Conservation (phyloP, 1,284 basidiomycete species). For the Termitomyces sp. region DNA sequence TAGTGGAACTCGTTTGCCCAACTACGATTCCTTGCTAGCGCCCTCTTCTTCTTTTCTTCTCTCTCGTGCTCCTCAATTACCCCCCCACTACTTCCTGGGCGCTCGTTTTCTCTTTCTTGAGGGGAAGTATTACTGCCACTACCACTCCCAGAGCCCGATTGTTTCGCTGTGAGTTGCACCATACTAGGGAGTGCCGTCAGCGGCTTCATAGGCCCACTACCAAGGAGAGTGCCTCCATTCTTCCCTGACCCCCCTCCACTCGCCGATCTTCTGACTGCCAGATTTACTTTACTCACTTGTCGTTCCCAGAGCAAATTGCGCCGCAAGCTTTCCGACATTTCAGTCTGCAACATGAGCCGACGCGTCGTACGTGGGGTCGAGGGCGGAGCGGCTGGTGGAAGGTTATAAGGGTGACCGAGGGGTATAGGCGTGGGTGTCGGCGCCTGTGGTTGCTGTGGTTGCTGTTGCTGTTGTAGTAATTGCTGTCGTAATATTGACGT, state of each 20-base stretch:
- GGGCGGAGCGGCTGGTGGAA: constrained; percentile 63
- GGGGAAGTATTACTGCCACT: neutral
- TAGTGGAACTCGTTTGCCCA: constrained; percentile 69
- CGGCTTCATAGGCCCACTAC: constrained; percentile 18
- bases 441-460: constrained; percentile 16
- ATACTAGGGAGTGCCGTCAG: constrained; percentile 29
- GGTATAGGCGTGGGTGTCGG: constrained; percentile 47
- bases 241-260: constrained; percentile 29
- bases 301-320: constrained; percentile 85
- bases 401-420: constrained; percentile 67
- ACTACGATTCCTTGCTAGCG: constrained; percentile 57
- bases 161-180: constrained; percentile 35
- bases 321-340: constrained; percentile 81
- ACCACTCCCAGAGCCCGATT: constrained; percentile 19
- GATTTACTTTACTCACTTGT: constrained; percentile 54
- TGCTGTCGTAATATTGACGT: constrained; percentile 10
- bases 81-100: constrained; percentile 29
- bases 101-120: constrained; percentile 30
- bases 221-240: constrained; percentile 9
- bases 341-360: constrained; percentile 77
- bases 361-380: constrained; percentile 84
- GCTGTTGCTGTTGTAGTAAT: constrained; percentile 18
- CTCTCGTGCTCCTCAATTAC: constrained; percentile 27
- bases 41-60: constrained; percentile 33
- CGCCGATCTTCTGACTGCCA: constrained; percentile 34